A percentile compares a stretch with the other conserved stretches of the same genome.
Conservation (phyloP, 495 filamentous ascomycete genomes). For the Emericellopsis terricola region DNA sequence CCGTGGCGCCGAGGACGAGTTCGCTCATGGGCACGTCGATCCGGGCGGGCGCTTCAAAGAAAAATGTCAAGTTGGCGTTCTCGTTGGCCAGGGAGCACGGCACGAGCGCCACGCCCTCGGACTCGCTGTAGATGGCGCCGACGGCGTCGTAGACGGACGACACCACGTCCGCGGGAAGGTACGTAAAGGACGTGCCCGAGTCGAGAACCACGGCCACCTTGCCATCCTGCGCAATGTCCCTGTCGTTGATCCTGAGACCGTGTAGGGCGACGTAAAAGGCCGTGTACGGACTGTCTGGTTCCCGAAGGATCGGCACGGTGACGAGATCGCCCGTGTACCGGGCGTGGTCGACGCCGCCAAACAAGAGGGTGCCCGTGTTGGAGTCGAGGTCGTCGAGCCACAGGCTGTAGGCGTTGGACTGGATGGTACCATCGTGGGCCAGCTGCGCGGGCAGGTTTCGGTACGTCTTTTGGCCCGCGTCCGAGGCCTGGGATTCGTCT, state of each 20-base stretch:
- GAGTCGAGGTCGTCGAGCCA: constrained; percentile 76
- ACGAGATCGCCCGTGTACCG: constrained; percentile 56
- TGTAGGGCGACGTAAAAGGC: constrained; percentile 78
- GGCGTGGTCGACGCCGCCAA: constrained; percentile 75
- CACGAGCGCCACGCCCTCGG: constrained; percentile 43
- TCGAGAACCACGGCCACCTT: constrained; percentile 65
- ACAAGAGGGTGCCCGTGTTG: constrained; percentile 65
- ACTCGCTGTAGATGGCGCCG: constrained; percentile 40
- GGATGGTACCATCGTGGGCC: constrained; percentile 49
- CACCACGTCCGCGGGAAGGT: constrained; percentile 58
- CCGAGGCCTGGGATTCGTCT: constrained; percentile 64
- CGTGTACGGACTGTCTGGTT: constrained; percentile 32
- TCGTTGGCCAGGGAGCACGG: constrained; percentile 49
- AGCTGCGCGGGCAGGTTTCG: constrained; percentile 63
- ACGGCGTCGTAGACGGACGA: constrained; percentile 44
- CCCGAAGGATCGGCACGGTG: constrained; percentile 52
- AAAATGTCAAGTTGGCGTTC: constrained; percentile 42
- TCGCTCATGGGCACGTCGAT: constrained; percentile 64
- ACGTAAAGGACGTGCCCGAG: constrained; percentile 79
- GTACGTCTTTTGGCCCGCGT: constrained; percentile 41
- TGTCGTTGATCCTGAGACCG: constrained; percentile 20
- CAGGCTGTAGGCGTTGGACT: constrained; percentile 69
- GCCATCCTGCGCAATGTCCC: constrained; percentile 31
- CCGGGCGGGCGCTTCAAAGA: constrained; percentile 36
- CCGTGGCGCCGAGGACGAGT: constrained; percentile 39